Evolutionary conservation across 495 filamentous ascomycete genomes (phyloP).

Genomic region (Aspergillus ellipticus): DNA sequence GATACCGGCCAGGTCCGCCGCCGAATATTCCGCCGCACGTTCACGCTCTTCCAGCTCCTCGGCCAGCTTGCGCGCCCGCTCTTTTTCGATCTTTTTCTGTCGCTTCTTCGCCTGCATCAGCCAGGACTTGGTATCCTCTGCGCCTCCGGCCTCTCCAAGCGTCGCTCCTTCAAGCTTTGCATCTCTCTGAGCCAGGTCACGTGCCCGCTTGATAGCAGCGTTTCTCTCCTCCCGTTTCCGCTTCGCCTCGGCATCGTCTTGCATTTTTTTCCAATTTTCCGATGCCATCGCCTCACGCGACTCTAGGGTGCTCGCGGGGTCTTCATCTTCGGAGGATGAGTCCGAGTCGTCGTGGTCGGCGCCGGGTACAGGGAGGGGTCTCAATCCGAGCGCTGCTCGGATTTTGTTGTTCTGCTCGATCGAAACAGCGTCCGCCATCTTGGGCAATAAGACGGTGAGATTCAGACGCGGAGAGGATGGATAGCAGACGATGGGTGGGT

Average conservation of each 20-base stretch:
- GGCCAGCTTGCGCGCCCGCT: slow-evolving; percentile 63
- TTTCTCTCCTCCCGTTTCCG: slow-evolving; percentile 70
- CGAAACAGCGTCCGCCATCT: slow-evolving; percentile 74
- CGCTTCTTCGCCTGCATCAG: slow-evolving; percentile 82
- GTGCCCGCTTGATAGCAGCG: slow-evolving; percentile 80
- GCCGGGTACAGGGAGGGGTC: slow-evolving; percentile 81
- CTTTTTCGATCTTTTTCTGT: slow-evolving; percentile 83
- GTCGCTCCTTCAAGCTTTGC: slow-evolving; percentile 74
- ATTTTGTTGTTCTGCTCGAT: slow-evolving; percentile 96
- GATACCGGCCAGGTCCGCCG: slow-evolving; percentile 79
- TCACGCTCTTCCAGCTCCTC: slow-evolving; percentile 71
- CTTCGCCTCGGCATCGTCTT: slow-evolving; percentile 63
- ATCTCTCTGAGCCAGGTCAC: slow-evolving; percentile 74
- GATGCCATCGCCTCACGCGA: slow-evolving; percentile 72
- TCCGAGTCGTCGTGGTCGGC: slow-evolving; percentile 33
- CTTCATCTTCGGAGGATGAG: slow-evolving; percentile 49
- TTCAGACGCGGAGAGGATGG: neutral
- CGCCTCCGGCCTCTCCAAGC: slow-evolving; percentile 64
- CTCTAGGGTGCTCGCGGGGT: slow-evolving; percentile 72
- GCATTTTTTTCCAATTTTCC: slow-evolving; percentile 67
- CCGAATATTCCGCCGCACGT: slow-evolving; percentile 59
- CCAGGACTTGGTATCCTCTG: slow-evolving; percentile 77
- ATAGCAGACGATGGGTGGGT: neutral
- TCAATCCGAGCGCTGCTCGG: slow-evolving; percentile 82
- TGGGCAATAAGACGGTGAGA: slow-evolving; percentile 20